These are phyloP conservation scores for Annona squamosa DNA, from an alignment of 164 flowering plant species.

Conservation along the genomic window DNA sequence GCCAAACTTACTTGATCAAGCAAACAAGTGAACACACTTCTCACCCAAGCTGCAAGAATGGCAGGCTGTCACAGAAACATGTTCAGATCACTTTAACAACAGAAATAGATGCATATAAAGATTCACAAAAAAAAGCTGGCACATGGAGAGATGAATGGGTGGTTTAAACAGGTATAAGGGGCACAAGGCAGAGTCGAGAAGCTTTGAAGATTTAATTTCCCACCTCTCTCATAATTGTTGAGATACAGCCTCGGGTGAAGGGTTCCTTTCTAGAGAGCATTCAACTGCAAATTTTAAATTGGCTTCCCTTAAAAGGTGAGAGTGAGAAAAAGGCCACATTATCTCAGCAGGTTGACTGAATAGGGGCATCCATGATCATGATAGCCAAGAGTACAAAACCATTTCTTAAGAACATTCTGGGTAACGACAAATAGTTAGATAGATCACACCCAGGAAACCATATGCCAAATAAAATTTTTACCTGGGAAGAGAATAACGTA, in stretches of 20 bases:
- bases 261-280: neutral
- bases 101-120: neutral
- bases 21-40: conserved; percentile 77
- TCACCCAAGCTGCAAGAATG: conserved; percentile 79
- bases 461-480: conserved; percentile 12
- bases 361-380: no score
- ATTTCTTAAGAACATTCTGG: no score
- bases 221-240: neutral
- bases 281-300: neutral
- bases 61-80: conserved; percentile 59
- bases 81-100: neutral
- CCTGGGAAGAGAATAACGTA: conserved; percentile 86
- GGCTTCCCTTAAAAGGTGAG: neutral
- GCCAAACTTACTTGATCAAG: conserved; percentile 78
- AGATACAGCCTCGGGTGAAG: neutral
- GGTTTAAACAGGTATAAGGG: no score
- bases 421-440: no score
- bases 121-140: neutral
- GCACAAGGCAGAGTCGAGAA: no score
- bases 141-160: neutral
- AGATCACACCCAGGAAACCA: neutral
- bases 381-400: no score
- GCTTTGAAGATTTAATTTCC: neutral
- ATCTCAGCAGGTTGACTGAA: neutral
- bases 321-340: neutral